Base-by-base conservation (phyloP, 805 yeast genomes). In the Wickerhamiella hasegawae region DNA sequence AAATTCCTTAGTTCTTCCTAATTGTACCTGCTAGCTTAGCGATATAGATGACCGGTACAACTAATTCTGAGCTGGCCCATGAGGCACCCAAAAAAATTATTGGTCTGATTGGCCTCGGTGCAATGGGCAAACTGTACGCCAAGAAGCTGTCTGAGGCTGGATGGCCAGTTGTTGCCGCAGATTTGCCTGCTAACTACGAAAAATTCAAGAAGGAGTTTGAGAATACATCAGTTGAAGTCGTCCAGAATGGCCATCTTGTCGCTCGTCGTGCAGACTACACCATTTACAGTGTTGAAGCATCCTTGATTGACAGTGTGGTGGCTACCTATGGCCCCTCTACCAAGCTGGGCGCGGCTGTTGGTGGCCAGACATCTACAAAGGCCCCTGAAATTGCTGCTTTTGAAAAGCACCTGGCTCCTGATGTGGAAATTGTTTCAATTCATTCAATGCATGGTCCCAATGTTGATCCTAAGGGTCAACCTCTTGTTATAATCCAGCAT, bases 291-390 rank as follows among this genome's bases (percentile, higher is more conserved):
- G 97, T 90, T 3, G 98, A 90, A 55, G 95, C 97, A 2, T 93
- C 78, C 42, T 72, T 73, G 49, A 76, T 90, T 33, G 72, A 63
- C 32, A 65, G 66, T 38, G 81, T 90, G 26, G 93, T 84, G 4
- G 51, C 69, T 4, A 30, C 59, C 26, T 87, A 87, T 55, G 96
- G 94, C 0, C 87, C 94, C 0, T 77, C 62, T 0, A 74, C 94
- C 3, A 87, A 87, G 52, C 58, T 74, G 3, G 92, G 93, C 2
- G 78, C 93, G 3, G 71, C 85, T 28, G 94, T 90, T 4, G 98
- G 97, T n/a, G 98, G 98, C 5, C 98, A 90, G 57, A 85, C 98
- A 0, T 80, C 94, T 8, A 87, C 97, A 58, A 90, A 90, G 51
- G 75, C 71, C 18, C 92, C 93, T 0, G 98, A 90, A 52, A 77